A percentile compares a stretch with the other conserved stretches of the same genome.
phyloP scores from a whole-genome alignment of 139 green algal genomes.

The Mesotaenium endlicherianum region DNA sequence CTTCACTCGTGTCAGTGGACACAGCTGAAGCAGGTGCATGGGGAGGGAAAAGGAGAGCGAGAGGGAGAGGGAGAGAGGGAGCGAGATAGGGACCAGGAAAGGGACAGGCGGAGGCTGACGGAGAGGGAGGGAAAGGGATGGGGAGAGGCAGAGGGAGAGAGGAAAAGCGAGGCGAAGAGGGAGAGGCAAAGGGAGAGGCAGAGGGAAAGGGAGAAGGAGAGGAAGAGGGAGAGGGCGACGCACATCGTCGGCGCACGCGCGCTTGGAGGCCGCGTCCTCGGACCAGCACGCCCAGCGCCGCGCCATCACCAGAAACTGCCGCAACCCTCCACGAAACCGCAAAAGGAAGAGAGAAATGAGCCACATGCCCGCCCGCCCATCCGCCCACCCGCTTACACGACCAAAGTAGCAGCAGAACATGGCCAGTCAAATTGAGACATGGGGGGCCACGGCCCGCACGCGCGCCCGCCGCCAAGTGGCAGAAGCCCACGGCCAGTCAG shows the following conservation, averaged over 20 bases:
- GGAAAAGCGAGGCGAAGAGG: background rate
- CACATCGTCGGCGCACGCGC: constrained; percentile 39
- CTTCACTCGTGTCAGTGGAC: too few relatives aligned
- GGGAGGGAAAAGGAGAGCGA: background rate
- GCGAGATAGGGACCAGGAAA: background rate
- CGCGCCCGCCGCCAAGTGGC: too few relatives aligned
- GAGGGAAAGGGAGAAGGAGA: background rate
- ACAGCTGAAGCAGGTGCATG: background rate
- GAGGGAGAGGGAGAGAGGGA: background rate
- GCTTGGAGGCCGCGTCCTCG: background rate
- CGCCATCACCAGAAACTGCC: constrained; percentile 37
- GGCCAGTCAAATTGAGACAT: too few relatives aligned
- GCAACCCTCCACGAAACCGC: too few relatives aligned
- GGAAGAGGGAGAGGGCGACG: background rate
- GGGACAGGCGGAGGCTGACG: background rate
- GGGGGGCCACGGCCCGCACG: too few relatives aligned
- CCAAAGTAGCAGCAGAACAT: too few relatives aligned
- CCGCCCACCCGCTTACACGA: too few relatives aligned
- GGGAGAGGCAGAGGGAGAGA: background rate
- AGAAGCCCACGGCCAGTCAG: too few relatives aligned
- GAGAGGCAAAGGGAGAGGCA: background rate
- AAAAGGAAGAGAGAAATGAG: too few relatives aligned
- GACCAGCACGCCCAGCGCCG: constrained; percentile 41
- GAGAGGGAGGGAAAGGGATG: background rate
- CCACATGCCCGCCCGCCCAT: too few relatives aligned